Conservation (phyloP, 1,284 basidiomycete species). For the Ceratobasidium theobromae region DNA sequence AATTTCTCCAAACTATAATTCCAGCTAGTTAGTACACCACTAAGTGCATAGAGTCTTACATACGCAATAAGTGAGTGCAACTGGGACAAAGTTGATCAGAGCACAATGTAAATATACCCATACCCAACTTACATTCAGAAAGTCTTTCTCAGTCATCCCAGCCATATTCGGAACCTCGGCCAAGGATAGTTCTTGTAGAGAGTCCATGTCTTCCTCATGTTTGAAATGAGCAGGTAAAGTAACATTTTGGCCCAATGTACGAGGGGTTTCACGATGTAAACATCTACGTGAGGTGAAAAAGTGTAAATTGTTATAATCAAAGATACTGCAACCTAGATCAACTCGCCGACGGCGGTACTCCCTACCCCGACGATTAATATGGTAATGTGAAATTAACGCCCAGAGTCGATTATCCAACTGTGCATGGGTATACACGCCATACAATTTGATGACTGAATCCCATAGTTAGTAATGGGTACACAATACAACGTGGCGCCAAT, state of each 20-base stretch:
- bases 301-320: no score
- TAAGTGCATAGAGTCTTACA: conserved; percentile 36
- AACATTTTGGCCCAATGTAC: conserved; percentile 32
- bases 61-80: conserved; percentile 60
- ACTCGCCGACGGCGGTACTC: conserved; percentile 37
- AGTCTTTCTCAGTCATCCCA: conserved; percentile 47
- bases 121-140: conserved; percentile 48
- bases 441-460: conserved; percentile 35
- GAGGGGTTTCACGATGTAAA: conserved; percentile 30
- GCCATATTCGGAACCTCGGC: conserved; percentile 34
- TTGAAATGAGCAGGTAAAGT: conserved; percentile 34
- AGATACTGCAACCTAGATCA: no score
- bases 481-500: no score
- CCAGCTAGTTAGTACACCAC: conserved; percentile 19
- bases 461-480: no score
- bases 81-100: conserved; percentile 40
- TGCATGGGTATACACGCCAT: conserved; percentile 38
- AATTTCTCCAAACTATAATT: conserved; percentile 62
- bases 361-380: conserved; percentile 27
- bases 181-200: conserved; percentile 10
- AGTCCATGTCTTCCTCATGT: background rate
- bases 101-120: background rate
- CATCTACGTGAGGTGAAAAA: no score
- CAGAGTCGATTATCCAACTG: conserved; percentile 38
- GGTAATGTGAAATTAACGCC: conserved; percentile 35